Evolutionary conservation across 2,329 filamentous ascomycete genomes (phyloP).

Genomic region (Pseudogymnoascus sp.): DNA sequence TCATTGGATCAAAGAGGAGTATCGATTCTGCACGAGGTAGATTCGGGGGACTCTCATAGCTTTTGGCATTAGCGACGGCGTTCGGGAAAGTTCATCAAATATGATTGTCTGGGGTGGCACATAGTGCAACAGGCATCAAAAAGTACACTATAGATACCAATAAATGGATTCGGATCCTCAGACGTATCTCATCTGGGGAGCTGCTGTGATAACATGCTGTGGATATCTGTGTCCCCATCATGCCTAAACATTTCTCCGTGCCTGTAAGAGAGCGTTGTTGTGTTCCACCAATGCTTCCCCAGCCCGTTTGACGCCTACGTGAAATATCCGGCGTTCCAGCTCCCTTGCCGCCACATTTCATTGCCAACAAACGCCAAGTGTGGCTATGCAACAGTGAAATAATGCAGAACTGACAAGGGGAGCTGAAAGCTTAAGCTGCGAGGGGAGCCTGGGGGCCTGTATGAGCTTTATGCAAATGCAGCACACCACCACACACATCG

Average conservation of each 20-base stretch:
- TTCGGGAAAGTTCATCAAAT: not conserved
- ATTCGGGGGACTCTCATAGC: not conserved
- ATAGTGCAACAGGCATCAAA: not conserved
- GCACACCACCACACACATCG: not conserved
- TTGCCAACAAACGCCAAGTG: not conserved
- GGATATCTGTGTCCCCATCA: not conserved
- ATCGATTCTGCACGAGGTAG: not conserved
- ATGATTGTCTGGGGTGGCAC: not conserved
- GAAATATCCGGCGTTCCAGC: not conserved
- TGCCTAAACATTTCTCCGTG: not conserved
- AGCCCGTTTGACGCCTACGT: not conserved
- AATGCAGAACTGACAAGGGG: not conserved
- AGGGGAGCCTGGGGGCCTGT: not conserved
- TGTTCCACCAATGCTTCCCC: not conserved
- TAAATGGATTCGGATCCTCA: not conserved
- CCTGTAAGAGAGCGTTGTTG: not conserved
- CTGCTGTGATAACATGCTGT: not conserved
- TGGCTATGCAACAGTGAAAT: not conserved
- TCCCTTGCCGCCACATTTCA: not conserved
- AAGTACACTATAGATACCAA: not conserved
- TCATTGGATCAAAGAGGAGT: not conserved
- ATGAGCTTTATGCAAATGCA: not conserved
- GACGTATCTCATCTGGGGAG: not conserved
- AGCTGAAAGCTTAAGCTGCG: not conserved
- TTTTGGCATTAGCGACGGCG: constrained; percentile 3